A percentile compares a stretch with the other conserved stretches of the same genome.
These are phyloP conservation scores for Dothistroma septosporum DNA, from an alignment of 2,329 filamentous ascomycete genomes.

Conservation along the genomic window DNA sequence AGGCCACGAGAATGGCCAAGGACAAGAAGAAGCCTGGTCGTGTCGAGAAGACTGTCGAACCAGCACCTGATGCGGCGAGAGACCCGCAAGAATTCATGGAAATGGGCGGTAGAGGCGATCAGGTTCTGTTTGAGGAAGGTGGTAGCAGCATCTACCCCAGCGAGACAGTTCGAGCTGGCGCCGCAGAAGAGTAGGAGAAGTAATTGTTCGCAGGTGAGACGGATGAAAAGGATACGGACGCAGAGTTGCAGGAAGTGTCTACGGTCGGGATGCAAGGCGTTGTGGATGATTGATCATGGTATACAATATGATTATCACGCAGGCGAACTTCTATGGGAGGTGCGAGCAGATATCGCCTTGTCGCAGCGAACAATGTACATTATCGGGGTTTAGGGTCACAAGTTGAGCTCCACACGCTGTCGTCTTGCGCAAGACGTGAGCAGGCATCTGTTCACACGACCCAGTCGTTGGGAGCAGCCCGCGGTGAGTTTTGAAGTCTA, in stretches of 20 bases:
- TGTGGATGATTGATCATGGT: no score
- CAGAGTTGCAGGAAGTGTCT: neutral
- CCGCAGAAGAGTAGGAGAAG: conserved; percentile 8
- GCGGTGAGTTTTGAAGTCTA: no score
- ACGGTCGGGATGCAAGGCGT: no score
- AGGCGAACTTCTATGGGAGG: no score
- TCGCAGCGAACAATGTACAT: no score
- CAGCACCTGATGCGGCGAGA: conserved; percentile 62
- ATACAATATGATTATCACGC: no score
- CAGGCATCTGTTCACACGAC: no score
- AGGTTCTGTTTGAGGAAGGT: conserved; percentile 68
- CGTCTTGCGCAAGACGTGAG: no score
- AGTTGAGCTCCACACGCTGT: no score
- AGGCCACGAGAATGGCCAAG: conserved; percentile 9
- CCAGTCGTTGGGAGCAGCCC: no score
- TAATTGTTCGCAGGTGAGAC: neutral
- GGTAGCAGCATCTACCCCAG: conserved; percentile 29
- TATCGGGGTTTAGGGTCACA: no score
- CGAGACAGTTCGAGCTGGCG: conserved; percentile 22
- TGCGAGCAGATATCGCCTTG: no score
- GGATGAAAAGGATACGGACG: neutral
- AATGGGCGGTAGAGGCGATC: conserved; percentile 81
- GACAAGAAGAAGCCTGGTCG: conserved; percentile 37
- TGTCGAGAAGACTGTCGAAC: conserved; percentile 51
- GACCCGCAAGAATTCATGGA: conserved; percentile 73